Conservation (phyloP, 495 filamentous ascomycete genomes). For the Hypoxylon crocopeplum region DNA sequence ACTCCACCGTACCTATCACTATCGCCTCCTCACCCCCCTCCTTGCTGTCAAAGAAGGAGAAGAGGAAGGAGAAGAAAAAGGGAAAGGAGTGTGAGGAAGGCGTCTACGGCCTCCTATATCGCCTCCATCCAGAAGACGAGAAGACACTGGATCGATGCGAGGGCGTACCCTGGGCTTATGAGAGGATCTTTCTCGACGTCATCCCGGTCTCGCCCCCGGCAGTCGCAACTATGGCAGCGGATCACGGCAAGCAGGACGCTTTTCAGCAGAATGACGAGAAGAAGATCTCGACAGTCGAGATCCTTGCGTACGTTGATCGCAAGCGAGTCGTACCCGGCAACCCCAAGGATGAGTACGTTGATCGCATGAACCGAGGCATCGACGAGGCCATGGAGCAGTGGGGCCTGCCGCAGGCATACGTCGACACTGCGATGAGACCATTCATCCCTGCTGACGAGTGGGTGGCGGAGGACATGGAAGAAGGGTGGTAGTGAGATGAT, state of each 20-base stretch:
- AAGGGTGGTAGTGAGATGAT: neutral
- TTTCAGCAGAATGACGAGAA: neutral
- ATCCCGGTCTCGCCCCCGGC: slow-evolving; percentile 15
- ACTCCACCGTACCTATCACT: neutral
- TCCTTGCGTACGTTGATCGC: slow-evolving; percentile 49
- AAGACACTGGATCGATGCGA: slow-evolving; percentile 43
- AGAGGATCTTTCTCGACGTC: slow-evolving; percentile 38
- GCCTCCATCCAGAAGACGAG: slow-evolving; percentile 43
- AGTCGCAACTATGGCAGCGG: neutral
- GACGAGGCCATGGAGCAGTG: slow-evolving; percentile 43
- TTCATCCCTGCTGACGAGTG: slow-evolving; percentile 18
- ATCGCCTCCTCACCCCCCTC: neutral
- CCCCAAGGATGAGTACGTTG: slow-evolving; percentile 45
- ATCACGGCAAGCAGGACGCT: neutral
- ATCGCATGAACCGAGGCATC: slow-evolving; percentile 48
- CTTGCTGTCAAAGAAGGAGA: neutral
- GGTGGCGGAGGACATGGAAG: neutral
- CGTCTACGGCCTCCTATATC: slow-evolving; percentile 52
- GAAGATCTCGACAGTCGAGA: slow-evolving; percentile 27
- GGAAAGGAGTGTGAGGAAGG: neutral
- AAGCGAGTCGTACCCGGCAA: slow-evolving; percentile 17
- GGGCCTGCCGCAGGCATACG: slow-evolving; percentile 43
- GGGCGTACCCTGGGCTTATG: slow-evolving; percentile 47
- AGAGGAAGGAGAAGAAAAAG: neutral
- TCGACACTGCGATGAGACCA: slow-evolving; percentile 28